Evolutionary conservation across 139 green algal genomes (phyloP).

Genomic region (Penium margaritaceum): DNA sequence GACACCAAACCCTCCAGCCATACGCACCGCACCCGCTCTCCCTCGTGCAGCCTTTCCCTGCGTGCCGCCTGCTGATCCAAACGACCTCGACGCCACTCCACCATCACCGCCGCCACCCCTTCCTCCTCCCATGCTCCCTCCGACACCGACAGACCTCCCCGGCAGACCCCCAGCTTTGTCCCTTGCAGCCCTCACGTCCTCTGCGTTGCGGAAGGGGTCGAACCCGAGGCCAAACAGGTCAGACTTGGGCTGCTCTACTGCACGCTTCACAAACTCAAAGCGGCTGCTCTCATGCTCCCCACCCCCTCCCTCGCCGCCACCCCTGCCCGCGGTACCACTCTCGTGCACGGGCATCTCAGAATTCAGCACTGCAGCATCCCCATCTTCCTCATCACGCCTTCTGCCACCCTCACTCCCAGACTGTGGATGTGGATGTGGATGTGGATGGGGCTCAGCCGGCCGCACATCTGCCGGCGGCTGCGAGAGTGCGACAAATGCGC

Average conservation of each 20-base stretch:
- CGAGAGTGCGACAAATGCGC: conserved; percentile 13
- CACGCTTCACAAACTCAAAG: conserved; percentile 63
- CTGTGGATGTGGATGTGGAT: too few species aligned
- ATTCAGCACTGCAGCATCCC: not conserved
- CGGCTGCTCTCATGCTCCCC: conserved; percentile 50
- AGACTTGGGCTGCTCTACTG: conserved; percentile 66
- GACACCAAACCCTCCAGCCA: conserved; percentile 75
- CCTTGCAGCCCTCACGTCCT: conserved; percentile 65
- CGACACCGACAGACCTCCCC: not conserved
- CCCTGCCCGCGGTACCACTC: not conserved
- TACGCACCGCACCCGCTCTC: not conserved
- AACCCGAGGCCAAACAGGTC: conserved; percentile 80
- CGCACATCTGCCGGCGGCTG: not conserved
- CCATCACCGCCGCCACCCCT: not conserved
- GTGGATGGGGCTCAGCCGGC: too few species aligned
- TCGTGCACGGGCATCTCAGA: not conserved
- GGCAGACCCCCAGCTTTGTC: conserved; percentile 40
- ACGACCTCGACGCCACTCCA: not conserved
- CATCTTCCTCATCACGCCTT: not conserved
- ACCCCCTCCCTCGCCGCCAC: not conserved
- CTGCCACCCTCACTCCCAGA: not conserved
- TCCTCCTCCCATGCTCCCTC: not conserved
- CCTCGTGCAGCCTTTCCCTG: not conserved
- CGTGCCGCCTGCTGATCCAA: not conserved
- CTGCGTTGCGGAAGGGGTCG: conserved; percentile 78